Conservation (phyloP, 768 basidiomycete genomes). For the Scleroderma bovista region DNA sequence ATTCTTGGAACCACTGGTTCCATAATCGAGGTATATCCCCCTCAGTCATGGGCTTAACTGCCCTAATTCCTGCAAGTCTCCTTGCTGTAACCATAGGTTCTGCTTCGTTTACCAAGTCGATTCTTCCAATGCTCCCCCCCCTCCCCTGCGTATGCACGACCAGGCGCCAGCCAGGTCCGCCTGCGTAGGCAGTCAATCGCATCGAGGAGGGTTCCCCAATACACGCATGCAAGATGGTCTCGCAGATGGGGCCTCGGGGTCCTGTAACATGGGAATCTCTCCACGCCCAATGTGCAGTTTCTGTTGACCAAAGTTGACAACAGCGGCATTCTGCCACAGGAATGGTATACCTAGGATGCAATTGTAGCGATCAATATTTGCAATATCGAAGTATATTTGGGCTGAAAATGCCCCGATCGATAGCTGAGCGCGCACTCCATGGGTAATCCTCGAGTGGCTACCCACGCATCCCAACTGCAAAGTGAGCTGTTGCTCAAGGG, state of each 20-base stretch:
- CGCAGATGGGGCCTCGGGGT: too few species aligned
- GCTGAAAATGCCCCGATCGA: neutral
- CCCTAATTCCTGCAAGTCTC: neutral
- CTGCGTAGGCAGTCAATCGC: too few species aligned
- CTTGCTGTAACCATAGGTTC: too few species aligned
- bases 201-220: too few species aligned
- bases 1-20: neutral
- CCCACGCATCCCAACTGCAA: slow-evolving; percentile 31
- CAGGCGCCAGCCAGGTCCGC: too few species aligned
- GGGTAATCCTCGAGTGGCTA: slow-evolving; percentile 25
- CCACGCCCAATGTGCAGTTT: too few species aligned
- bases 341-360: slow-evolving; percentile 33
- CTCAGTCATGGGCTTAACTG: neutral
- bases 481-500: slow-evolving; percentile 14
- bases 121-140: too few species aligned
- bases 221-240: too few species aligned
- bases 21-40: neutral
- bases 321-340: slow-evolving; percentile 6
- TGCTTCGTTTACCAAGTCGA: too few species aligned
- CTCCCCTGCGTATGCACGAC: too few species aligned
- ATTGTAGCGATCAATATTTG: slow-evolving; percentile 34
- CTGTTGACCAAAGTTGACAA: slow-evolving; percentile 2
- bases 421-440: slow-evolving; percentile 15
- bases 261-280: too few species aligned
- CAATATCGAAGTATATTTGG: slow-evolving; percentile 27